Evolutionary conservation across 75 land plant genomes (phyloP).

Genomic region (Larix kaempferi): DNA sequence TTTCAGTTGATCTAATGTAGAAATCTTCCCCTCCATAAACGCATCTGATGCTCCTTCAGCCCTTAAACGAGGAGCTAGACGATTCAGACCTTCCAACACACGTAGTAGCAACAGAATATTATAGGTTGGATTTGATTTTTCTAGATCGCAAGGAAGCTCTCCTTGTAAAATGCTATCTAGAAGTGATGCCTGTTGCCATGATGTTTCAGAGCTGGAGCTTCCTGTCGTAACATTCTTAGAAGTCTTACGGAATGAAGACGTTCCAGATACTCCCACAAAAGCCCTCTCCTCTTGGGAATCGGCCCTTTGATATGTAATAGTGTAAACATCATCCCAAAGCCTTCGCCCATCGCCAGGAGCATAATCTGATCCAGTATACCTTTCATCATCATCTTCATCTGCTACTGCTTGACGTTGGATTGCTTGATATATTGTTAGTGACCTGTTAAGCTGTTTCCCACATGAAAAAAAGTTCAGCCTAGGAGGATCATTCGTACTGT

Average conservation of each 20-base stretch:
- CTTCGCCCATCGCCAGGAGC: conserved; percentile 12
- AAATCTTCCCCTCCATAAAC: conserved; percentile 20
- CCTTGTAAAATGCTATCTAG: conserved; percentile 39
- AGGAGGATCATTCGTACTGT: conserved; percentile 11
- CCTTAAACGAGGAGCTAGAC: conserved; percentile 41
- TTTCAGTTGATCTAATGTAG: conserved; percentile 35
- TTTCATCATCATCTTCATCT: conserved; percentile 8
- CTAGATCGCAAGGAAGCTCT: conserved; percentile 64
- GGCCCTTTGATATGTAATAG: conserved; percentile 42
- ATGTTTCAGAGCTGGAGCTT: no score
- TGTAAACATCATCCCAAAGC: conserved; percentile 57
- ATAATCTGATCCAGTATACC: conserved; percentile 18
- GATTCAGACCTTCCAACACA: conserved; percentile 72
- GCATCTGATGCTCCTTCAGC: conserved; percentile 58
- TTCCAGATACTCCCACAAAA: neutral
- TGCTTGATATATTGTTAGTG: no score
- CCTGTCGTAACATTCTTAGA: no score
- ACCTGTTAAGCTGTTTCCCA: conserved; percentile 19
- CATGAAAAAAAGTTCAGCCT: conserved; percentile 45
- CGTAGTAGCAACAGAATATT: conserved; percentile 64
- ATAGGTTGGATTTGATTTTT: conserved; percentile 53
- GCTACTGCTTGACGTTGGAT: neutral
- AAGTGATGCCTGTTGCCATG: conserved; percentile 18
- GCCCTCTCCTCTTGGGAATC: neutral
- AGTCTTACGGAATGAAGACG: no score